Percentiles rank a stretch among this genome's conserved stretches.
Conservation (phyloP, 129 eudicot species). For the Dittrichia graveolens region DNA sequence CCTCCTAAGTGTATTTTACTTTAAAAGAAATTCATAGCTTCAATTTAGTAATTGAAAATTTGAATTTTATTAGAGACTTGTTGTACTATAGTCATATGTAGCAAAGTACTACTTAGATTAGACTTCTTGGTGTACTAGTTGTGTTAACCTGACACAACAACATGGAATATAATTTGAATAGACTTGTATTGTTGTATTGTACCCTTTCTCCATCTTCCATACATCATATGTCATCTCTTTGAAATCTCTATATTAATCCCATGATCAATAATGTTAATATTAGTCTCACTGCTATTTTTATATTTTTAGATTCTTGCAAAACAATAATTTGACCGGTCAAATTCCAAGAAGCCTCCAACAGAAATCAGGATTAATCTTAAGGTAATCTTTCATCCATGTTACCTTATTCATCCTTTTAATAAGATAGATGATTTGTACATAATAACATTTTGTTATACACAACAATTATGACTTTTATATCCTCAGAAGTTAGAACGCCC, state of each 20-base stretch:
- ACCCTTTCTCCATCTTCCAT: conserved; percentile 29
- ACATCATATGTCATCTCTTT: conserved; percentile 8
- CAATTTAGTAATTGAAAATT: too few species aligned
- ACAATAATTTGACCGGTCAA: conserved; percentile 74
- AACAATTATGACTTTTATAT: too few species aligned
- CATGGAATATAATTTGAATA: conserved; percentile 12
- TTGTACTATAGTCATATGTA: background rate
- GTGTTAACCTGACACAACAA: conserved; percentile 12
- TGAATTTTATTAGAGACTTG: background rate
- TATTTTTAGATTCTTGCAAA: conserved; percentile 61
- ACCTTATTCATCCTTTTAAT: too few species aligned
- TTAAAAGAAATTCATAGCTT: too few species aligned
- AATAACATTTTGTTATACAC: too few species aligned
- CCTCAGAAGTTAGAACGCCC: too few species aligned
- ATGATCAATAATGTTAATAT: conserved; percentile 14
- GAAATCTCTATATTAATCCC: background rate
- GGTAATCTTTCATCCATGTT: conserved; percentile 41
- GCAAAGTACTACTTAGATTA: conserved; percentile 21
- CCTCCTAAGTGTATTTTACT: too few species aligned
- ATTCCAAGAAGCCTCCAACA: conserved; percentile 56
- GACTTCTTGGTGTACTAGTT: conserved; percentile 5
- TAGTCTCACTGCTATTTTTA: background rate
- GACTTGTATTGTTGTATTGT: conserved; percentile 2
- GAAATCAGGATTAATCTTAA: conserved; percentile 58
- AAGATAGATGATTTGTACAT: too few species aligned